These are phyloP conservation scores for Fusarium circinatum DNA, from an alignment of 2,329 filamentous ascomycete species.

Conservation along the genomic window DNA sequence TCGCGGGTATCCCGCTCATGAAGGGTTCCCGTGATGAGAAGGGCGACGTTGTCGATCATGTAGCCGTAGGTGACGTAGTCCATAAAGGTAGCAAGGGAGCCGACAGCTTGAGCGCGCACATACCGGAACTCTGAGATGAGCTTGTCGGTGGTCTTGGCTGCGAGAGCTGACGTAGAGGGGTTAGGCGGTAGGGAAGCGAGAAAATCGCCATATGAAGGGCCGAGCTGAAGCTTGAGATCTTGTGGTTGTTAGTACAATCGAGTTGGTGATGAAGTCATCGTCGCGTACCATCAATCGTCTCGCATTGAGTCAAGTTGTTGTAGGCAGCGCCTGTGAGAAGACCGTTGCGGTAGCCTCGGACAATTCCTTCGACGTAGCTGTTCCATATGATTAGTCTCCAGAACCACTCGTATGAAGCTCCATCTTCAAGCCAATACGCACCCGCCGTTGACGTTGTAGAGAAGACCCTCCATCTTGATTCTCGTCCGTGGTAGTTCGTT, in stretches of 20 bases:
- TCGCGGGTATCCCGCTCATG: conserved; percentile 98
- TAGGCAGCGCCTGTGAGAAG: conserved; percentile 92
- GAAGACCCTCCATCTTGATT: conserved; percentile 83
- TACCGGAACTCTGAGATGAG: conserved; percentile 98
- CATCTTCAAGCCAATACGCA: conserved; percentile 54
- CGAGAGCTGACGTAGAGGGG: conserved; percentile 94
- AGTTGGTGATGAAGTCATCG: neutral
- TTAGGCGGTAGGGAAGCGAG: conserved; percentile 93
- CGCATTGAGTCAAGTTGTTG: conserved; percentile 95
- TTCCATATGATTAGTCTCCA: conserved; percentile 45
- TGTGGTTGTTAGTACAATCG: conserved; percentile 27
- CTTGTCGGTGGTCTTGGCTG: conserved; percentile 96
- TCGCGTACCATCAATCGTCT: conserved; percentile 88
- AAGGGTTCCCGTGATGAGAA: conserved; percentile 96
- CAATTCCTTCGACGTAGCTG: conserved; percentile 97
- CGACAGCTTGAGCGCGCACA: conserved; percentile 91
- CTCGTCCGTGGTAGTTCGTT: conserved; percentile 1
- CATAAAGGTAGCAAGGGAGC: conserved; percentile 93
- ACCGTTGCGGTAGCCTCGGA: conserved; percentile 94
- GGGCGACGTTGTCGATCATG: conserved; percentile 99
- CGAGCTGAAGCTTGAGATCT: conserved; percentile 99
- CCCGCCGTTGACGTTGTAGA: conserved; percentile 96
- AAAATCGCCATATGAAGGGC: conserved; percentile 96
- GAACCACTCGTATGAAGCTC: conserved; percentile 23
- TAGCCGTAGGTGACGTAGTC: conserved; percentile 99